Conservation (phyloP, 805 yeast species). For the Wickerhamiella cacticola region DNA sequence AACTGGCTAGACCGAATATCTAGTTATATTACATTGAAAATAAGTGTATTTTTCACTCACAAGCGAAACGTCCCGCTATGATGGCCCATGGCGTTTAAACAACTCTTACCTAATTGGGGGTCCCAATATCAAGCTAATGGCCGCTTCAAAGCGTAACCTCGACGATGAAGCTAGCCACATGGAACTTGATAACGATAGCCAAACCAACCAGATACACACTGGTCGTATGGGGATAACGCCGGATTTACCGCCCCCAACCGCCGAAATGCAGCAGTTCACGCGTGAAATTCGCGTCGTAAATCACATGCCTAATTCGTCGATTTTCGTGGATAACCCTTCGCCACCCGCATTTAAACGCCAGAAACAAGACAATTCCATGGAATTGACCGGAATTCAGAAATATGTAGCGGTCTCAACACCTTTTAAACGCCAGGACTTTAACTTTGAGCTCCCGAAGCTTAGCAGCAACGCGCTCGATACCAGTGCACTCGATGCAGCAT, state of each 20-base stretch:
- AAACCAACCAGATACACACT: neutral
- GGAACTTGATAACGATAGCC: constrained; percentile 1
- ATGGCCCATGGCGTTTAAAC: no score
- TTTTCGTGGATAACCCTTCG: neutral
- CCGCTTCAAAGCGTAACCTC: neutral
- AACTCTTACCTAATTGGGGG: no score
- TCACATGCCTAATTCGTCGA: neutral
- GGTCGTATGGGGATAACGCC: neutral
- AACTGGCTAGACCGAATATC: no score
- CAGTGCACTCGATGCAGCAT: constrained; percentile 2
- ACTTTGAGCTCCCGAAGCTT: neutral
- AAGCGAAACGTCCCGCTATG: no score
- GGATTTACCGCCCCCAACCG: constrained; percentile 1
- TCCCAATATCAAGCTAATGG: no score
- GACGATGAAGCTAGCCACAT: neutral
- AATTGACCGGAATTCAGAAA: constrained; percentile 1
- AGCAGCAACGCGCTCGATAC: neutral
- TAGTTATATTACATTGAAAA: no score
- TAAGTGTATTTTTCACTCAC: no score
- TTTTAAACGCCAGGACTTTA: neutral
- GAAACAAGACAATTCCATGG: neutral
- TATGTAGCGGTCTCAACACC: neutral
- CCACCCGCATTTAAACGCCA: neutral
- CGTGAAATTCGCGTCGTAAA: constrained; percentile 9
- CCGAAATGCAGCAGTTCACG: constrained; percentile 1